phyloP scores from a whole-genome alignment of 164 flowering plant genomes.

The Protea cynaroides region DNA sequence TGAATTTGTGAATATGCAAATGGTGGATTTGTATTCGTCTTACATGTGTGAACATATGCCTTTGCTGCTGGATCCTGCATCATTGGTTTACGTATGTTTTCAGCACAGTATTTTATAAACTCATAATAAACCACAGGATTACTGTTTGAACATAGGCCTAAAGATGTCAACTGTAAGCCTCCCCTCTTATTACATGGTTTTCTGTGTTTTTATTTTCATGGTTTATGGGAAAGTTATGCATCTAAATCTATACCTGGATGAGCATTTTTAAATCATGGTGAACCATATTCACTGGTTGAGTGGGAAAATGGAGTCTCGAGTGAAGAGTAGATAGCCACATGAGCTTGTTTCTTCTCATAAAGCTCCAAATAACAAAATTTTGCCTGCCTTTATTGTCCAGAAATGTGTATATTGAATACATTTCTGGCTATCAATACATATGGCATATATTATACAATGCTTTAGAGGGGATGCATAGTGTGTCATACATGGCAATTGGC shows the following conservation, averaged over 20 bases:
- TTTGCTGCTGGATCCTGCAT: too few relatives aligned
- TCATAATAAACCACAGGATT: not conserved
- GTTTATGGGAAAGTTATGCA: not conserved
- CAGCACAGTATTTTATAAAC: not conserved
- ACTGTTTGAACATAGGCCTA: slow-evolving; percentile 15
- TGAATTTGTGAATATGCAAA: too few relatives aligned
- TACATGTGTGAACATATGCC: too few relatives aligned
- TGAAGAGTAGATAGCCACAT: slow-evolving; percentile 9
- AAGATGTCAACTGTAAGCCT: slow-evolving; percentile 25
- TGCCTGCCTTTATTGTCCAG: not conserved
- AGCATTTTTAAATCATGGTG: not conserved
- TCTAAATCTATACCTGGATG: not conserved
- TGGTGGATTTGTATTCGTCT: too few relatives aligned
- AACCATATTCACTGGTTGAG: not conserved
- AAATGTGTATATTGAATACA: slow-evolving; percentile 1
- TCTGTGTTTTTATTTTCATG: not conserved
- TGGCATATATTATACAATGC: not conserved
- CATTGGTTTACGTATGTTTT: too few relatives aligned
- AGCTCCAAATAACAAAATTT: slow-evolving; percentile 4
- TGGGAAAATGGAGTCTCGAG: slow-evolving; percentile 12
- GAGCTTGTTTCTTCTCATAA: slow-evolving; percentile 10
- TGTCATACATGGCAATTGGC: not conserved
- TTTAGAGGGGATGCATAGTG: not conserved
- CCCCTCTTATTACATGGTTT: not conserved
- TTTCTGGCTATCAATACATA: not conserved